Evolutionary conservation across 148 eudicot genomes (phyloP).

Genomic region (Gaultheria prostrata): DNA sequence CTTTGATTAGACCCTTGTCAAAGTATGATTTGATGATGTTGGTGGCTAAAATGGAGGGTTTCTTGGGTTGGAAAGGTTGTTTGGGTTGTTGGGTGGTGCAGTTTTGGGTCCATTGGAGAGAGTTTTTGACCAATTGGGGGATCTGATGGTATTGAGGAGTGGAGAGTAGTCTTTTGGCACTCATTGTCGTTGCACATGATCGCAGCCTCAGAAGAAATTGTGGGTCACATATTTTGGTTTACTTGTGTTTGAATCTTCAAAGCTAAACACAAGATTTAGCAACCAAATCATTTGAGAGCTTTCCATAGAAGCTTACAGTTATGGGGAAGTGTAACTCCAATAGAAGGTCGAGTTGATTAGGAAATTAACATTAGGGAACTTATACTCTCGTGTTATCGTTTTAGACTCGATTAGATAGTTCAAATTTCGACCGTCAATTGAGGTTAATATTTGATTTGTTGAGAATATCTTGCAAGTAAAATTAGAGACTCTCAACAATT

Average conservation of each 20-base stretch:
- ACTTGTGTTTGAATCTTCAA: not conserved
- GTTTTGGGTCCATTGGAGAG: slow-evolving; percentile 30
- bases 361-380: no score
- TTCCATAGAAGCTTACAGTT: no score
- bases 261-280: not conserved
- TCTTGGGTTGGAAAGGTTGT: slow-evolving; percentile 35
- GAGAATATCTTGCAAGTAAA: no score
- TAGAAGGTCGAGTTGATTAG: no score
- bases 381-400: no score
- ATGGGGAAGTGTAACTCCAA: no score
- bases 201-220: not conserved
- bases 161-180: slow-evolving; percentile 28
- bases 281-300: not conserved
- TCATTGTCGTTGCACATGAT: slow-evolving; percentile 32
- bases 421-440: no score
- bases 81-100: slow-evolving; percentile 33
- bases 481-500: no score
- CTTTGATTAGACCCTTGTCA: slow-evolving; percentile 40
- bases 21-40: slow-evolving; percentile 68
- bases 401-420: no score
- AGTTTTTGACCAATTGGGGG: slow-evolving; percentile 41
- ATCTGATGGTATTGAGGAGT: slow-evolving; percentile 40
- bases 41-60: slow-evolving; percentile 61
- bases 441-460: no score
- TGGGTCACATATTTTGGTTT: not conserved